A percentile compares a stretch with the other conserved stretches of the same genome.
Conservation (phyloP, 2,329 filamentous ascomycete species). For the Neonectria coccinea region DNA sequence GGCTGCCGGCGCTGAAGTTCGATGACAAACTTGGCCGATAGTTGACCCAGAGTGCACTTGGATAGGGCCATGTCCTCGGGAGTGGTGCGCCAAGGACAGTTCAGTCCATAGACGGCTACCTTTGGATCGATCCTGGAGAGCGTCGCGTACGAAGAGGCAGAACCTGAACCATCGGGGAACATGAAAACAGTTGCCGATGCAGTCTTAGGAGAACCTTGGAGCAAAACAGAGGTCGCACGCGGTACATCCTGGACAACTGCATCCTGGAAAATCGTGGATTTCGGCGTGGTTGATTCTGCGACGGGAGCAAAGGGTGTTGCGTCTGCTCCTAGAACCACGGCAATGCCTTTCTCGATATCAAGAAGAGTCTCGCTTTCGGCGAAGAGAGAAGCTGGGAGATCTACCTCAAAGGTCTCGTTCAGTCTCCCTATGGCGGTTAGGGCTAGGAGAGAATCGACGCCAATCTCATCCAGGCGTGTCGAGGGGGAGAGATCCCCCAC, state of each 20-base stretch:
- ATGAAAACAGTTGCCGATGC: constrained; percentile 38
- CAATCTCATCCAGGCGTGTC: constrained; percentile 34
- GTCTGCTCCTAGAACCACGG: constrained; percentile 11
- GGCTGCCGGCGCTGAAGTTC: constrained; percentile 80
- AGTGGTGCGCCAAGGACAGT: constrained; percentile 73
- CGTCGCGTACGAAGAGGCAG: constrained; percentile 45
- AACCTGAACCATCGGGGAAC: constrained; percentile 48
- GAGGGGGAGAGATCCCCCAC: constrained; percentile 30
- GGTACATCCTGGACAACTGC: constrained; percentile 27
- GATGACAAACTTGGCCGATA: constrained; percentile 56
- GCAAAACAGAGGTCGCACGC: constrained; percentile 40
- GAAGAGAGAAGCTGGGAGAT: constrained; percentile 34
- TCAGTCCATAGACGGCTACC: constrained; percentile 65
- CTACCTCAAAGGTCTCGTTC: constrained; percentile 43
- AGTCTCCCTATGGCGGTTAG: constrained; percentile 33
- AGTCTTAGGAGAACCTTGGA: constrained; percentile 34
- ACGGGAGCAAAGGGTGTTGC: neutral
- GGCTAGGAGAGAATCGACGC: constrained; percentile 37
- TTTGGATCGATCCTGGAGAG: constrained; percentile 55
- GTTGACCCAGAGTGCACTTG: constrained; percentile 33
- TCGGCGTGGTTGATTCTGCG: neutral
- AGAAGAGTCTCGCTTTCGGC: constrained; percentile 33
- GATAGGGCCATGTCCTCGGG: constrained; percentile 65
- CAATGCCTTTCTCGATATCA: constrained; percentile 36
- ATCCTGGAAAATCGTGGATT: neutral